Percentiles rank a stretch among this genome's conserved stretches.
These are phyloP conservation scores for Chaetomium cochliodes DNA, from an alignment of 495 filamentous ascomycete genomes.

Conservation along the genomic window DNA sequence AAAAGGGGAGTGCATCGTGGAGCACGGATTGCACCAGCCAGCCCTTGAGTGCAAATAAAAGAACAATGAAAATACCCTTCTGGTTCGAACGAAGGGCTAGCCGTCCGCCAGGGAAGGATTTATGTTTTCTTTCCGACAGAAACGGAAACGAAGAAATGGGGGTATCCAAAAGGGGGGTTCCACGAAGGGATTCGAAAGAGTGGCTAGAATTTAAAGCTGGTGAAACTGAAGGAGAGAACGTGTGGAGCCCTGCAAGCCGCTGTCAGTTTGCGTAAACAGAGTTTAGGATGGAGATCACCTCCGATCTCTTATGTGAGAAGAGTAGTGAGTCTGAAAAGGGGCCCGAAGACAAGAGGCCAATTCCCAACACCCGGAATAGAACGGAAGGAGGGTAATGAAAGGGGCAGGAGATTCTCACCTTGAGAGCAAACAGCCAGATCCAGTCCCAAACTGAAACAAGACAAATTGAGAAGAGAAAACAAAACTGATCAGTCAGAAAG, in stretches of 20 bases:
- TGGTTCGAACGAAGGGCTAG: background rate
- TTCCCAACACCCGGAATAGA: background rate
- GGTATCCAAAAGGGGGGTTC: background rate
- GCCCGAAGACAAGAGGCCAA: constrained; percentile 1
- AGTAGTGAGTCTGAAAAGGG: background rate
- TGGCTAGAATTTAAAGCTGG: constrained; percentile 4
- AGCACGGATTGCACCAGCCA: constrained; percentile 2
- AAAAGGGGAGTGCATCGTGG: constrained; percentile 31
- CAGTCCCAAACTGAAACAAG: background rate
- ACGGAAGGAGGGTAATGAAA: background rate
- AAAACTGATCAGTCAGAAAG: constrained; percentile 4
- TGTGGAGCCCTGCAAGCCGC: constrained; percentile 1
- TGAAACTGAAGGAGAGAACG: background rate
- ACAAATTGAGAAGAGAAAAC: background rate
- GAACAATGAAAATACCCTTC: background rate
- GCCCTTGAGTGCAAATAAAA: constrained; percentile 11
- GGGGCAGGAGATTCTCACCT: background rate
- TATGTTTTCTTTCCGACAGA: background rate
- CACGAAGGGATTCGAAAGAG: constrained; percentile 3
- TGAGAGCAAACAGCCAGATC: constrained; percentile 6
- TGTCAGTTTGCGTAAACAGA: background rate
- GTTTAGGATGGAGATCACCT: background rate
- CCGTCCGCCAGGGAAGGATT: background rate
- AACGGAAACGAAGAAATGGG: background rate
- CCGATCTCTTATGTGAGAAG: background rate